A percentile compares a stretch with the other conserved stretches of the same genome.
Evolutionary conservation across 495 filamentous ascomycete genomes (phyloP).

Genomic region (Aspergillus diversus): DNA sequence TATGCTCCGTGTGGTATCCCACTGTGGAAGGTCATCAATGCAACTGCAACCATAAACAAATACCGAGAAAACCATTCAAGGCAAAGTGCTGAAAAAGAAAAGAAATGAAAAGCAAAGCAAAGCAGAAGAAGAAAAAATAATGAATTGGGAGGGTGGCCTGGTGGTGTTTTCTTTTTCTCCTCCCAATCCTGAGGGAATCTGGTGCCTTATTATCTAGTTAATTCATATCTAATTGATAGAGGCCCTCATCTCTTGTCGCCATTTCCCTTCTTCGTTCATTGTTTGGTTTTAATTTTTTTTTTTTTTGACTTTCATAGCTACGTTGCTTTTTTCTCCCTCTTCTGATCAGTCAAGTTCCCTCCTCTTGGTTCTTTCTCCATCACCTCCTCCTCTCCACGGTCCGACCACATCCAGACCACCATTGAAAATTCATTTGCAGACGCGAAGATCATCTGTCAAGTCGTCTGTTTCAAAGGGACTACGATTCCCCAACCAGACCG

Average conservation of each 20-base stretch:
- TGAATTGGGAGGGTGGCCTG: too few species aligned
- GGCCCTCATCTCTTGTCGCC: background rate
- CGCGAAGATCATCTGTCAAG: constrained; percentile 3
- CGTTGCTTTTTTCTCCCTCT: constrained; percentile 5
- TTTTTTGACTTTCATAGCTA: background rate
- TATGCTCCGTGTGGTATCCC: constrained; percentile 1
- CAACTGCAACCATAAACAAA: constrained; percentile 8
- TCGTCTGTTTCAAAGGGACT: constrained; percentile 1
- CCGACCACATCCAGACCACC: constrained; percentile 2
- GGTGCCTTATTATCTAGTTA: background rate
- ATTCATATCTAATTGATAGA: background rate
- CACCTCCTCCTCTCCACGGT: too few species aligned
- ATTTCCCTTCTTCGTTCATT: background rate
- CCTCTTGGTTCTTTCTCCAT: background rate
- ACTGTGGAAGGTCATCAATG: background rate
- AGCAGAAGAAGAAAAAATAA: too few species aligned
- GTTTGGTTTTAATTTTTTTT: background rate
- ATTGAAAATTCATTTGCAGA: constrained; percentile 1
- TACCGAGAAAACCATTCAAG: background rate
- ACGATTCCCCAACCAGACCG: background rate
- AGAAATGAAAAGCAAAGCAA: background rate
- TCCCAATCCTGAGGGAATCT: too few species aligned
- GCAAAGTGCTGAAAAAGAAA: background rate
- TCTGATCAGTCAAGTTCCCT: constrained; percentile 21
- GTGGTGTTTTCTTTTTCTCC: too few species aligned